Evolutionary conservation across 2,329 filamentous ascomycete species (phyloP), one percentile per base, ranked within the genome.

Genomic region (Plenodomus lindquistii): DNA sequence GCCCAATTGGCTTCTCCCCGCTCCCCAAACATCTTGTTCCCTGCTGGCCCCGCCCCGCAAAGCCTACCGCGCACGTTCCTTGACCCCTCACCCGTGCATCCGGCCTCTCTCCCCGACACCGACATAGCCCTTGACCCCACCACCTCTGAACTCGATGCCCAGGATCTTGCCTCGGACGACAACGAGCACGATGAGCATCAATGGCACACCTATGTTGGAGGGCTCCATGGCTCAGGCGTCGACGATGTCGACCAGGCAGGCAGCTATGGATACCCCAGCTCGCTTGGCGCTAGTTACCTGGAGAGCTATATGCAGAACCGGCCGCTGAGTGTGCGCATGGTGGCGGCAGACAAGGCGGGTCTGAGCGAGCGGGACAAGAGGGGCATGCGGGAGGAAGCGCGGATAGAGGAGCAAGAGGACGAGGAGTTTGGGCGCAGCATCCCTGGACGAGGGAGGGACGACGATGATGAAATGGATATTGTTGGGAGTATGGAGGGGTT

Each of bases 231-330:
- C 36, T 65, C 62, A 1, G 67, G 68, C 35, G 60, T 67, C 41
- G 69, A 70, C 44, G 58, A 71, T 37, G 53, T 72, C 5, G 62
- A 72, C 19, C 69, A 71, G 34, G 63, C 57, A 13, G 67, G 67
- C 24, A 65, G 59, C 29, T 65, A 70, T 13, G 70, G 70, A 0
- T 72, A 72, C 37, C 70, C 70, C 2, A 60, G 55, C 13, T 63
- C 57, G 21, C 50, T 72, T 2, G 70, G 70, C 31, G 70, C 70
- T 2, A 71, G 67, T 48, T 72, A 71, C 44, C 56, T 72, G 35
- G 70, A 72, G 49, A 70, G 64, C 34, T 72, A 72, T 37, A 72
- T 72, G 68, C 57, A 65, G 49, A 62, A 55, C 18, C 62, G 69
- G 35, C 68, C 69, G 35, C 48, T 71, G 52, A 66, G 67, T 21